Evolutionary conservation across 2,329 filamentous ascomycete genomes (phyloP).

Genomic region (Septoria petroselini): DNA sequence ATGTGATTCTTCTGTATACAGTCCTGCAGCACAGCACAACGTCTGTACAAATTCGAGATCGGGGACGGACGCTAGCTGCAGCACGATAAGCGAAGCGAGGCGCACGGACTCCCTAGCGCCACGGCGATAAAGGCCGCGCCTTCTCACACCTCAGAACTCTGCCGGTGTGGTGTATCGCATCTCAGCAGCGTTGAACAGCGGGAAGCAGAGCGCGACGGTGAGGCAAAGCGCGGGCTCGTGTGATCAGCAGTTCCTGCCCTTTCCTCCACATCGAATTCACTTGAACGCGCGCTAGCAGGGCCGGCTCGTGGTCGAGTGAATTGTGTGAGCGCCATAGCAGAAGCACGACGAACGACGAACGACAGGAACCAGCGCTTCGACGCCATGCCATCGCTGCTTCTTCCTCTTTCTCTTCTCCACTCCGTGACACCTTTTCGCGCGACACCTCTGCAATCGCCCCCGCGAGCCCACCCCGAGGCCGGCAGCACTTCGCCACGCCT

Average conservation of each 20-base stretch:
- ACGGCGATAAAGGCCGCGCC: background rate
- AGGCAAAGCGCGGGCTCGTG: constrained; percentile 4
- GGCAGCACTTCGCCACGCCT: background rate
- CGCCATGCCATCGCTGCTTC: constrained; percentile 10
- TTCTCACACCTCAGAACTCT: constrained; percentile 7
- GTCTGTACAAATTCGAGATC: too few relatives aligned
- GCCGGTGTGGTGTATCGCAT: background rate
- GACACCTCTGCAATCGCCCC: too few relatives aligned
- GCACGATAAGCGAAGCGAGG: too few relatives aligned
- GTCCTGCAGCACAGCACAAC: too few relatives aligned
- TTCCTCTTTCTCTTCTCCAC: constrained; percentile 2
- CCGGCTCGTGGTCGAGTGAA: too few relatives aligned
- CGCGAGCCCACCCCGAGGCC: background rate
- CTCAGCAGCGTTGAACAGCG: constrained; percentile 1
- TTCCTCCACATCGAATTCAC: too few relatives aligned
- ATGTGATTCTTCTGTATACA: too few relatives aligned
- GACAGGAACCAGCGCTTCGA: background rate
- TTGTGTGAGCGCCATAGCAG: too few relatives aligned
- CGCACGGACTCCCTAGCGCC: background rate
- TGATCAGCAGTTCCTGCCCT: too few relatives aligned
- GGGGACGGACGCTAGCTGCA: too few relatives aligned
- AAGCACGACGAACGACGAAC: background rate
- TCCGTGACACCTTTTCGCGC: background rate
- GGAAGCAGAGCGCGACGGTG: constrained; percentile 8
- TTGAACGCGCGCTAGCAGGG: too few relatives aligned